phyloP scores from a whole-genome alignment of 2,329 filamentous ascomycete species.

The Neurospora sp. region DNA sequence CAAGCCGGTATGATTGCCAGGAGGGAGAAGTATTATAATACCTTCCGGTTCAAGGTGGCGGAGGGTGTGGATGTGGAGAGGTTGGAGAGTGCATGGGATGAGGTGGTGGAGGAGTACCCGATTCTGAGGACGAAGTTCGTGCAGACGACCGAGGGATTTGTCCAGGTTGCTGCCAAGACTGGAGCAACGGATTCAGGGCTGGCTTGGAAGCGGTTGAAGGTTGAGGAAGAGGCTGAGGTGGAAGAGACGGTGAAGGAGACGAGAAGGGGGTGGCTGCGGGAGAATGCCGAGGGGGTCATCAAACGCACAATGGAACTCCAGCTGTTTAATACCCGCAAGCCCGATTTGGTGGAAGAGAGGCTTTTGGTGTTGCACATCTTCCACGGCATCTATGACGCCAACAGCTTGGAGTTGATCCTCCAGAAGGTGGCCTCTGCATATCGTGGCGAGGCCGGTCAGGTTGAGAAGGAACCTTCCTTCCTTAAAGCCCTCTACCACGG shows the following conservation, averaged over 20 bases:
- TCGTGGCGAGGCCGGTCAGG: constrained; percentile 10
- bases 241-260: constrained; percentile 6
- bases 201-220: not conserved
- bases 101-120: constrained; percentile 40
- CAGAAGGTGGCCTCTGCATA: constrained; percentile 46
- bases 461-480: constrained; percentile 42
- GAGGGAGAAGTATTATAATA: constrained; percentile 62
- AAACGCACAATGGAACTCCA: not conserved
- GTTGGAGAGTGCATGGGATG: constrained; percentile 49
- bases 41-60: constrained; percentile 52
- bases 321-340: not conserved
- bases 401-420: constrained; percentile 61
- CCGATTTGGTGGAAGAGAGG: constrained; percentile 6
- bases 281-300: not conserved
- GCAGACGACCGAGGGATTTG: constrained; percentile 61
- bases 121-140: constrained; percentile 67
- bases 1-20: constrained; percentile 77
- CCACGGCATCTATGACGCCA: constrained; percentile 81
- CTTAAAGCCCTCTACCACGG: constrained; percentile 58
- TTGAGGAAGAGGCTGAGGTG: constrained; percentile 20
- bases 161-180: constrained; percentile 56
- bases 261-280: constrained; percentile 21
- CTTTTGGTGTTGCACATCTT: constrained; percentile 61
- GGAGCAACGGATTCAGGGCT: constrained; percentile 24
- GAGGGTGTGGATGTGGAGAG: constrained; percentile 29